phyloP scores from a whole-genome alignment of 2,329 filamentous ascomycete species.

The Penicillium sp. region DNA sequence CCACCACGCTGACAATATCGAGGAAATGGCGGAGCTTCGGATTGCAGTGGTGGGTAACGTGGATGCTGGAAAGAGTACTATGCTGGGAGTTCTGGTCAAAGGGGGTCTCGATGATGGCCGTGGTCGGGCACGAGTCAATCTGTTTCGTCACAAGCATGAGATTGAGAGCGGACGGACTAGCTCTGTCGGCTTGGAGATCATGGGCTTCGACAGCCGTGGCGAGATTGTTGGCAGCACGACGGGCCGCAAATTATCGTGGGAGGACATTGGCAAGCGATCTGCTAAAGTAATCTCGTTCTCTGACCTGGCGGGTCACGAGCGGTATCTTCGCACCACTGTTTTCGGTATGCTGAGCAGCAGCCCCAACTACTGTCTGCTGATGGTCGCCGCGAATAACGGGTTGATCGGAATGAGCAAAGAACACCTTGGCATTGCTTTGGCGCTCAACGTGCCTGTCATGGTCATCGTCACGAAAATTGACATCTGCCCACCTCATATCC shows the following conservation, averaged over 20 bases:
- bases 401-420: constrained; percentile 98
- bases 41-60: constrained; percentile 98
- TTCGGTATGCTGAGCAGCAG: constrained; percentile 93
- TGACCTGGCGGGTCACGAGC: constrained; percentile 92
- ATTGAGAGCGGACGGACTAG: constrained; percentile 93
- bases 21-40: constrained; percentile 90
- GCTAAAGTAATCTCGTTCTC: constrained; percentile 97
- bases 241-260: constrained; percentile 89
- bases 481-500: constrained; percentile 92
- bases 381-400: constrained; percentile 98
- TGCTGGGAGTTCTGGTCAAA: constrained; percentile 94
- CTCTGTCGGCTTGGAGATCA: constrained; percentile 97
- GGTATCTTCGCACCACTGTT: constrained; percentile 92
- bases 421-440: constrained; percentile 90
- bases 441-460: constrained; percentile 96
- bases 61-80: constrained; percentile 94
- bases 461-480: constrained; percentile 98
- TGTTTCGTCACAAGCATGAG: constrained; percentile 98
- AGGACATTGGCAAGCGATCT: constrained; percentile 92
- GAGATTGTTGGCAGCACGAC: constrained; percentile 80
- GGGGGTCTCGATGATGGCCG: constrained; percentile 92
- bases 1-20: constrained; percentile 69
- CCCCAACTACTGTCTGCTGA: constrained; percentile 95
- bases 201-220: constrained; percentile 90
- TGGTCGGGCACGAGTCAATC: constrained; percentile 88